Base-by-base conservation (phyloP, 768 basidiomycete genomes). In the Tylopilus subfusipes region DNA sequence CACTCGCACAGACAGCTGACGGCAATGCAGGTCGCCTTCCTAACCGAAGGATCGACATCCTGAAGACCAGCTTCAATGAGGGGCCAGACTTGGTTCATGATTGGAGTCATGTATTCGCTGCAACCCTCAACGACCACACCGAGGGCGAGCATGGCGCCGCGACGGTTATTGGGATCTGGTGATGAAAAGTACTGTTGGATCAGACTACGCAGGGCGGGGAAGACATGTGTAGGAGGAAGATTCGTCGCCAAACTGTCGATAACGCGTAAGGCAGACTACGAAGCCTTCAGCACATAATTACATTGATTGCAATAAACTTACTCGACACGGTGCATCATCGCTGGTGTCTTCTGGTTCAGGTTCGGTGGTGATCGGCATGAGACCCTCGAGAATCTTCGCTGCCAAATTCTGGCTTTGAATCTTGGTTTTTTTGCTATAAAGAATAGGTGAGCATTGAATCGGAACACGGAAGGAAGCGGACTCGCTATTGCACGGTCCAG, bases 101-200 rank as follows among this genome's bases (percentile, higher is more conserved):
- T 80, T 10, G 95, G 93, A 31, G 93, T 92, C 84, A 99, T 98
- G 75, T 77, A 98, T 76, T 98, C 95, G 74, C 89, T 92, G 77
- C 96, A 98, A 18, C 97, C 97, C 71, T 99, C 97, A 54, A 98
- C 93, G 42, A 86, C 84, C 47, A 98, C 92, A 59, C 97, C 97
- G 47, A 99, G 84, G 2, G 95, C 90, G 64, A 96, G 91, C 76
- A 98, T 87, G 9, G 94, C 96, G 45, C 91, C 90, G 50, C 96
- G 94, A 30, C 97, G 87, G 64, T 84, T 76, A 49, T 80, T 76
- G 0, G 93, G 81, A 60, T 98, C 86, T 8, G 83, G 72, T 2
- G 93, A 94, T 8, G 79, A 76, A 74, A 94, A 90, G 73, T 95
- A 98, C 52, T 88, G 81, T 57, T 86, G 80, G 52, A 98, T 90